phyloP scores from a whole-genome alignment of 768 basidiomycete species.

The Daedalea quercina region DNA sequence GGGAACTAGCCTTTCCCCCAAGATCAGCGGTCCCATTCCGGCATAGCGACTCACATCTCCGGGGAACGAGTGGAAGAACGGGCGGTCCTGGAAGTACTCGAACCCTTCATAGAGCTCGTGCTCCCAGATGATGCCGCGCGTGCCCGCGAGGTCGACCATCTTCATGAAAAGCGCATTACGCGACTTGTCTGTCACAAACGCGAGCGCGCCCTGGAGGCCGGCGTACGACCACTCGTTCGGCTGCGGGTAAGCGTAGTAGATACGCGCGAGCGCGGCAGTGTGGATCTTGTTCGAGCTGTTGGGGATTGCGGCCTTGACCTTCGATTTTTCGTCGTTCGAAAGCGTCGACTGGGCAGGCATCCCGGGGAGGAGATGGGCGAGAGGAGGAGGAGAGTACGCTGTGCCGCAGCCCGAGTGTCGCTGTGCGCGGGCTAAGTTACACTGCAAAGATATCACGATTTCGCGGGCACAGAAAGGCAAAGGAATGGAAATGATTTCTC shows the following conservation, averaged over 20 bases:
- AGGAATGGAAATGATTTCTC: too few species aligned
- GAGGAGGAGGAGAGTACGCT: not conserved
- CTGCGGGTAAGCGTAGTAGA: conserved; percentile 86
- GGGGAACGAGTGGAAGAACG: conserved; percentile 89
- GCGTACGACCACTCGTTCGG: conserved; percentile 78
- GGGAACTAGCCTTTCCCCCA: too few species aligned
- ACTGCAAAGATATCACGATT: too few species aligned
- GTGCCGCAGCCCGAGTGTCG: too few species aligned
- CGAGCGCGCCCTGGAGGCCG: conserved; percentile 82
- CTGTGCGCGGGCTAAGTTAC: too few species aligned
- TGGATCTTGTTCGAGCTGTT: conserved; percentile 63
- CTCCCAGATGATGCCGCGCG: conserved; percentile 87
- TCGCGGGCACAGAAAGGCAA: too few species aligned
- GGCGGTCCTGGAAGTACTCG: conserved; percentile 75
- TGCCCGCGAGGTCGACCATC: conserved; percentile 80
- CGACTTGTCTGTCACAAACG: conserved; percentile 56
- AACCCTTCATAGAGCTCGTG: conserved; percentile 84
- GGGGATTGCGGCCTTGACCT: conserved; percentile 60
- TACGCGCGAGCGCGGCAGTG: conserved; percentile 73
- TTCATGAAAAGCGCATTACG: conserved; percentile 57
- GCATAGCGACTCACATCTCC: conserved; percentile 88
- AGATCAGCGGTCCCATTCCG: too few species aligned
- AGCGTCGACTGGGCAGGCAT: conserved; percentile 77
- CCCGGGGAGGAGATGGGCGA: not conserved
- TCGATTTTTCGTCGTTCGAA: conserved; percentile 67